Conservation (phyloP, 257 asterid genomes). For the Thymus mandschuricus region DNA sequence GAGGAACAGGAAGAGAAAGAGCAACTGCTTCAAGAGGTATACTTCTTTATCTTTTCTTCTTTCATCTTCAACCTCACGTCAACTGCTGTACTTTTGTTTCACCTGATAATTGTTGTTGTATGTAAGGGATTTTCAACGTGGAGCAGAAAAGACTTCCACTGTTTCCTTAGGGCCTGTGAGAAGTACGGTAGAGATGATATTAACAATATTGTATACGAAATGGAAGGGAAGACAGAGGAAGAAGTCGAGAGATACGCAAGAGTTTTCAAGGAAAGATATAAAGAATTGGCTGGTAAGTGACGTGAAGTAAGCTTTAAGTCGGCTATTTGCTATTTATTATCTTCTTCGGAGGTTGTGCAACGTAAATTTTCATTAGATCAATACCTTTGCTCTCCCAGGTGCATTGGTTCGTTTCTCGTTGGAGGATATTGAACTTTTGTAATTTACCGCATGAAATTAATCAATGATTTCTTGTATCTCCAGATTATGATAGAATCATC, state of each 20-base stretch:
- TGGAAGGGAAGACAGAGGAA: slow-evolving; percentile 93
- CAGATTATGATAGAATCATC: slow-evolving; percentile 89
- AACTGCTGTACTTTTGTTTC: slow-evolving; percentile 3
- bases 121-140: slow-evolving; percentile 91
- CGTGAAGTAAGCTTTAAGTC: slow-evolving; percentile 37
- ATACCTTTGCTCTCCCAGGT: no score
- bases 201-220: slow-evolving; percentile 78
- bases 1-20: slow-evolving; percentile 98
- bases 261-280: slow-evolving; percentile 90
- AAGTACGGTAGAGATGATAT: slow-evolving; percentile 93
- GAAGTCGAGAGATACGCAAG: slow-evolving; percentile 91
- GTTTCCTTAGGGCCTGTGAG: slow-evolving; percentile 96
- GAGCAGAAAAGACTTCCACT: slow-evolving; percentile 95
- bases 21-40: slow-evolving; percentile 73
- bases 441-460: slow-evolving; percentile 13
- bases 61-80: slow-evolving; percentile 18
- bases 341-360: neutral
- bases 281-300: slow-evolving; percentile 79
- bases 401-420: no score
- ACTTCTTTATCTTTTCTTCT: slow-evolving; percentile 16
- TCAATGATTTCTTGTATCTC: slow-evolving; percentile 25
- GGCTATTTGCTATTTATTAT: neutral
- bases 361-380: neutral
- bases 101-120: slow-evolving; percentile 18
- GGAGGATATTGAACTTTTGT: no score